Evolutionary conservation across 192 early-diverging fungal genomes (phyloP).

Genomic region (Helicostylum pulchrum): DNA sequence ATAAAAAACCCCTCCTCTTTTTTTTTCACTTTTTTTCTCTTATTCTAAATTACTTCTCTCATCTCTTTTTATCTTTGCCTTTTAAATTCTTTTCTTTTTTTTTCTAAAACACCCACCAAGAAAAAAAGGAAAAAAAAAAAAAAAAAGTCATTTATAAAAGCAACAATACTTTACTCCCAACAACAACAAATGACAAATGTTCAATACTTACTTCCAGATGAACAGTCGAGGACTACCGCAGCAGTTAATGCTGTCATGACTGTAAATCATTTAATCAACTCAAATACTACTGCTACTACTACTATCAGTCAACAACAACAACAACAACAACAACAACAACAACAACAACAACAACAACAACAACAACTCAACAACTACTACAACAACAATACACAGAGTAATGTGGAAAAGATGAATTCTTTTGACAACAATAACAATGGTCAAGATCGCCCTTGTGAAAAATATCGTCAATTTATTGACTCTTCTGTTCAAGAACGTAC

Average conservation of each 20-base stretch:
- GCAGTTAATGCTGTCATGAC: neutral
- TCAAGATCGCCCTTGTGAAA: slow-evolving; percentile 18
- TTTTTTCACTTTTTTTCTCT: neutral
- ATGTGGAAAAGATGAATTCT: neutral
- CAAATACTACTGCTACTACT: slow-evolving; percentile 1
- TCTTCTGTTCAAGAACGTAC: slow-evolving; percentile 14
- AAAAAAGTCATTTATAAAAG: slow-evolving; percentile 1
- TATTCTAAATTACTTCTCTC: neutral
- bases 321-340: neutral
- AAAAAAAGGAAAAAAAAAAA: slow-evolving; percentile 7
- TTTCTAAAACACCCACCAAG: slow-evolving; percentile 2
- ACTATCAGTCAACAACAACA: neutral
- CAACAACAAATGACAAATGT: slow-evolving; percentile 9
- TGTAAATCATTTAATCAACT: slow-evolving; percentile 7
- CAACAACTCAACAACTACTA: neutral
- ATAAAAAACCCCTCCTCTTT: slow-evolving; percentile 2
- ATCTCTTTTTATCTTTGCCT: neutral
- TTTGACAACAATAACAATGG: neutral
- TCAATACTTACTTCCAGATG: neutral
- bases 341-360: neutral
- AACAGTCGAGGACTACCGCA: slow-evolving; percentile 2
- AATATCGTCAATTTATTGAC: slow-evolving; percentile 17
- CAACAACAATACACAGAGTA: neutral
- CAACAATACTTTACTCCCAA: neutral
- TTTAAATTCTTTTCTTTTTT: slow-evolving; percentile 1